Conservation (phyloP, 2,329 filamentous ascomycete species). For the Pseudogymnoascus sp. region DNA sequence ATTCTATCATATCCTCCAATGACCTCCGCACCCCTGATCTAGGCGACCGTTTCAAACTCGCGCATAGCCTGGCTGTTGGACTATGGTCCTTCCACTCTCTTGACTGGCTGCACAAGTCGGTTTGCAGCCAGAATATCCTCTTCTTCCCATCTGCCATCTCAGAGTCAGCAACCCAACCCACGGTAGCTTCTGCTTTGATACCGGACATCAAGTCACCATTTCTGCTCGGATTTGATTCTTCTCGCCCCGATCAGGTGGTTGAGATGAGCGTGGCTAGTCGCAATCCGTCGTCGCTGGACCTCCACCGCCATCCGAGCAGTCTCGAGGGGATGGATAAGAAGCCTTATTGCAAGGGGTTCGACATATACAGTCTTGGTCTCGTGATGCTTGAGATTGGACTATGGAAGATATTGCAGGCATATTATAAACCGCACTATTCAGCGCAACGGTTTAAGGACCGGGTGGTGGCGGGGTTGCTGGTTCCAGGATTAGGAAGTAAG, state of each 20-base stretch:
- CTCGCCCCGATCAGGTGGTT: constrained; percentile 30
- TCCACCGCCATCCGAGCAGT: constrained; percentile 41
- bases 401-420: constrained; percentile 37
- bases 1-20: constrained; percentile 32
- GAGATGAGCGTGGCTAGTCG: constrained; percentile 33
- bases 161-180: constrained; percentile 20
- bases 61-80: constrained; percentile 36
- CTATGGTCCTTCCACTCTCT: constrained; percentile 45
- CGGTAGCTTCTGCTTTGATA: constrained; percentile 26
- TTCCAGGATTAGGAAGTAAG: constrained; percentile 35
- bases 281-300: constrained; percentile 32
- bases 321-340: constrained; percentile 32
- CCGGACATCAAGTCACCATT: constrained; percentile 34
- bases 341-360: constrained; percentile 33
- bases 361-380: constrained; percentile 41
- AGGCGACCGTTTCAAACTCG: constrained; percentile 36
- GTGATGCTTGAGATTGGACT: constrained; percentile 43
- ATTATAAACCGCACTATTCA: constrained; percentile 36
- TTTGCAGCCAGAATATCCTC: constrained; percentile 33
- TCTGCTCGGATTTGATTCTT: constrained; percentile 35
- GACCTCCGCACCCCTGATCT: constrained; percentile 39
- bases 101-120: constrained; percentile 43
- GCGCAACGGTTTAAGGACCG: constrained; percentile 36
- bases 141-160: constrained; percentile 36
- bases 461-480: constrained; percentile 34